phyloP scores from a whole-genome alignment of 345 rosid genomes.

The Tarenaya hassleriana region DNA sequence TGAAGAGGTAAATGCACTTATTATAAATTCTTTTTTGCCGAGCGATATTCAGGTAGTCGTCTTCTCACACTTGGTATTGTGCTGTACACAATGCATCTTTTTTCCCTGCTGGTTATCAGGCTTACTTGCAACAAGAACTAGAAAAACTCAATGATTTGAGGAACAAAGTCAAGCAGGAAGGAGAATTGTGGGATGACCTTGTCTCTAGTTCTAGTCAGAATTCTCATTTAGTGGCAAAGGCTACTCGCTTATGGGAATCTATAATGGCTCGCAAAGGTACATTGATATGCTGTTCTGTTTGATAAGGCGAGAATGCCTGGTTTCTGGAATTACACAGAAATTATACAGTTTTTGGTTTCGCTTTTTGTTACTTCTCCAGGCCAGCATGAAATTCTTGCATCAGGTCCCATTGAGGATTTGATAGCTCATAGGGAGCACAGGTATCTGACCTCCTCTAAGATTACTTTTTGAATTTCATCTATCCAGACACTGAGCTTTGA shows the following conservation, averaged over 20 bases:
- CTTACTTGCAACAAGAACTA: slow-evolving; percentile 95
- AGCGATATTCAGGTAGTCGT: neutral
- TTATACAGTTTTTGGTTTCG: neutral
- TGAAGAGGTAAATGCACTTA: slow-evolving; percentile 71
- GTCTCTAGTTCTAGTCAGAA: slow-evolving; percentile 93
- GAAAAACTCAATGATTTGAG: slow-evolving; percentile 91
- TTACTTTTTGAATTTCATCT: slow-evolving; percentile 4
- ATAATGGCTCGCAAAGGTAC: slow-evolving; percentile 85
- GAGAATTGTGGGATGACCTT: slow-evolving; percentile 97
- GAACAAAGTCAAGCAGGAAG: slow-evolving; percentile 96
- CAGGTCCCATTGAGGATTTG: slow-evolving; percentile 97
- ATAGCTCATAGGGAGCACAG: slow-evolving; percentile 99
- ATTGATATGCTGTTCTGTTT: slow-evolving; percentile 21
- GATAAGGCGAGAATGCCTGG: slow-evolving; percentile 2
- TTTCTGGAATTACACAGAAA: slow-evolving; percentile 5
- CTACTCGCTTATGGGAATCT: slow-evolving; percentile 92
- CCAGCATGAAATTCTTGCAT: slow-evolving; percentile 97
- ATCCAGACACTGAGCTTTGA: slow-evolving; percentile 17
- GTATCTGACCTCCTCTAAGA: slow-evolving; percentile 32
- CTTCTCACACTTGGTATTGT: slow-evolving; percentile 6
- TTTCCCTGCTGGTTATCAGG: slow-evolving; percentile 50
- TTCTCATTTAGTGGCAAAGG: slow-evolving; percentile 92
- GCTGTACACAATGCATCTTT: slow-evolving; percentile 14
- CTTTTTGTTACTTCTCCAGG: slow-evolving; percentile 39
- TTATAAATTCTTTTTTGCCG: slow-evolving; percentile 5